Evolutionary conservation across 768 basidiomycete genomes (phyloP).

Genomic region (Collybia nuda): DNA sequence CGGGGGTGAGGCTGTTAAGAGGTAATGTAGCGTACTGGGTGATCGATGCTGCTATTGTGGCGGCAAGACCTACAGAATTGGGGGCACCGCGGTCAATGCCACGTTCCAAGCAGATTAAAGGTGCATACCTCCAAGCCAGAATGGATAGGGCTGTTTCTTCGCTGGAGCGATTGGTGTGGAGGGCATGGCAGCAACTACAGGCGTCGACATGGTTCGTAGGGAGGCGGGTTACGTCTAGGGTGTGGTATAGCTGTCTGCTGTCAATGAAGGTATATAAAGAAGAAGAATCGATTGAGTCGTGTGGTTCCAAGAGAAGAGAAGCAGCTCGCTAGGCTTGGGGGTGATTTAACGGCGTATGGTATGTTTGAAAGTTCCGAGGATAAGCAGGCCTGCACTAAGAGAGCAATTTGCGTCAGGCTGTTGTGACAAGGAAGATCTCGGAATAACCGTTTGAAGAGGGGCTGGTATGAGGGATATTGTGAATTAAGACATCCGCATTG

Average conservation of each 20-base stretch:
- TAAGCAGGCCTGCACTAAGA: neutral
- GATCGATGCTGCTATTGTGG: conserved; percentile 85
- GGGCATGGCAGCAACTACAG: conserved; percentile 8
- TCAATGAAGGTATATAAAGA: neutral
- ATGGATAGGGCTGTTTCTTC: conserved; percentile 78
- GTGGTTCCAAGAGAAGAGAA: neutral
- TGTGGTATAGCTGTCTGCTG: too few relatives aligned
- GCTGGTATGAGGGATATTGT: too few relatives aligned
- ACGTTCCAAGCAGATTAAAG: neutral
- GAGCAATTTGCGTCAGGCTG: neutral
- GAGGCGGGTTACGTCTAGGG: neutral
- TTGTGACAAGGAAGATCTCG: conserved; percentile 1
- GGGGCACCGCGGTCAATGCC: neutral
- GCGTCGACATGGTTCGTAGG: conserved; percentile 10
- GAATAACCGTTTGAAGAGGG: neutral
- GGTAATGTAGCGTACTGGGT: conserved; percentile 60
- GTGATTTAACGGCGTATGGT: neutral
- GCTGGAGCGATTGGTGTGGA: conserved; percentile 11
- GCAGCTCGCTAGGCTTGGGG: neutral
- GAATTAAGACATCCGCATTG: too few relatives aligned
- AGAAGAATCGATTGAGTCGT: neutral
- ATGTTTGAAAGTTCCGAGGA: neutral
- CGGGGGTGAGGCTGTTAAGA: neutral
- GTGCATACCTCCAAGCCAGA: conserved; percentile 75
- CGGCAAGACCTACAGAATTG: conserved; percentile 58